Conservation (phyloP, 306 rosid genomes). For the Biancaea sappan region DNA sequence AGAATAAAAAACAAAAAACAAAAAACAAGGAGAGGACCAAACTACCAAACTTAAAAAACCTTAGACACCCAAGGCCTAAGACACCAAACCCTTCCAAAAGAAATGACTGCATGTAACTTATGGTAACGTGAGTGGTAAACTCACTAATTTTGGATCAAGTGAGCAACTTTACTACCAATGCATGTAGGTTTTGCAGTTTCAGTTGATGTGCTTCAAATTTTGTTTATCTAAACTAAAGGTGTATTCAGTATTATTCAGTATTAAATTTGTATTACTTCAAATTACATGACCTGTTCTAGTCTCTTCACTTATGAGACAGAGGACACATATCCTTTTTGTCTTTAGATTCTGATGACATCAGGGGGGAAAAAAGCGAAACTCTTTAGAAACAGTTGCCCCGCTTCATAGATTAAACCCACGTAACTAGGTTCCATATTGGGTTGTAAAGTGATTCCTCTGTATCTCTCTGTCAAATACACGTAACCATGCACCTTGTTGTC, state of each 20-base stretch:
- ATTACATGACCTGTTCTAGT: not conserved
- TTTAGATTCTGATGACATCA: not conserved
- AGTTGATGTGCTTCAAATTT: conserved; percentile 32
- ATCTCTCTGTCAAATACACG: not conserved
- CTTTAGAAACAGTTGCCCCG: not conserved
- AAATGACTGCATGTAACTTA: not conserved
- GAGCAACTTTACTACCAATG: not conserved
- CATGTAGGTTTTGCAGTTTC: conserved; percentile 9
- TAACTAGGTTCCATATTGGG: not conserved
- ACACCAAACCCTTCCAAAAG: no score
- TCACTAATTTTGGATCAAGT: not conserved
- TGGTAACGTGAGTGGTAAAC: not conserved
- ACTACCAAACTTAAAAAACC: no score
- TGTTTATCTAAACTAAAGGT: conserved; percentile 19
- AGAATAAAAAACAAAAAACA: no score
- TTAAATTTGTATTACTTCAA: conserved; percentile 1
- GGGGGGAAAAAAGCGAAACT: not conserved
- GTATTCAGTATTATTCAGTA: not conserved
- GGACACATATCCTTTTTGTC: not conserved
- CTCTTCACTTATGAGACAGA: not conserved
- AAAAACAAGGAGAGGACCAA: no score
- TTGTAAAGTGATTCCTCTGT: not conserved
- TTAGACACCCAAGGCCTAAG: no score
- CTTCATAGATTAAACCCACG: conserved; percentile 18
- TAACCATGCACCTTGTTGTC: not conserved